Percentiles rank a stretch among this genome's conserved stretches.
phyloP scores from a whole-genome alignment of 495 filamentous ascomycete species.

The Xylaria nigripes region DNA sequence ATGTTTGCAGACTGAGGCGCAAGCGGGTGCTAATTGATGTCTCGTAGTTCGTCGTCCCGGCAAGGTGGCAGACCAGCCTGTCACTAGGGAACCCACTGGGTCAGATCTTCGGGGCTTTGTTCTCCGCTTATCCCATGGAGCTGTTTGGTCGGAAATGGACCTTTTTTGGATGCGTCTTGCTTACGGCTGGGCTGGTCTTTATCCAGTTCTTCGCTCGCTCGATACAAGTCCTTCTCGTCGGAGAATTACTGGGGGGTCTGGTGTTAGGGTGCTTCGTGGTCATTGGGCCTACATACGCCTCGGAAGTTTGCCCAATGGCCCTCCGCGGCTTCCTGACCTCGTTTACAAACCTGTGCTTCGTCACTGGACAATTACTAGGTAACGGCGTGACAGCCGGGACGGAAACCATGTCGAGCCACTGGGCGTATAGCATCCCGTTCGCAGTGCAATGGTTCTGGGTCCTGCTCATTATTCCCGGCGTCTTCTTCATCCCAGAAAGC shows the following conservation, averaged over 20 bases:
- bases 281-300: slow-evolving; percentile 54
- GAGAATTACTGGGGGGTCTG: slow-evolving; percentile 46
- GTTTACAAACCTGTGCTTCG: slow-evolving; percentile 60
- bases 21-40: background rate
- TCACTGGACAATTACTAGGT: slow-evolving; percentile 54
- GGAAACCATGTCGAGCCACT: slow-evolving; percentile 31
- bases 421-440: slow-evolving; percentile 52
- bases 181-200: slow-evolving; percentile 44
- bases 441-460: slow-evolving; percentile 63
- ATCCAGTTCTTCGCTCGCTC: slow-evolving; percentile 50
- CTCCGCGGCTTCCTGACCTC: slow-evolving; percentile 49
- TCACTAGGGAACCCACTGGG: slow-evolving; percentile 38
- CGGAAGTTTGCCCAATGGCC: slow-evolving; percentile 52
- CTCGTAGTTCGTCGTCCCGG: slow-evolving; percentile 30
- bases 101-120: slow-evolving; percentile 39
- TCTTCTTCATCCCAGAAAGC: slow-evolving; percentile 52
- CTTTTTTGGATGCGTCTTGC: slow-evolving; percentile 32
- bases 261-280: slow-evolving; percentile 46
- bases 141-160: slow-evolving; percentile 39
- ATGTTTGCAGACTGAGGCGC: background rate
- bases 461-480: slow-evolving; percentile 46
- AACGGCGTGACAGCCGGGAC: slow-evolving; percentile 47
- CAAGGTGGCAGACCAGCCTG: slow-evolving; percentile 42
- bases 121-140: slow-evolving; percentile 40
- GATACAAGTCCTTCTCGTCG: slow-evolving; percentile 35